Percentiles rank a stretch among this genome's conserved stretches.
Conservation (phyloP, 1,284 basidiomycete genomes). For the Apiotrichum siamense region DNA sequence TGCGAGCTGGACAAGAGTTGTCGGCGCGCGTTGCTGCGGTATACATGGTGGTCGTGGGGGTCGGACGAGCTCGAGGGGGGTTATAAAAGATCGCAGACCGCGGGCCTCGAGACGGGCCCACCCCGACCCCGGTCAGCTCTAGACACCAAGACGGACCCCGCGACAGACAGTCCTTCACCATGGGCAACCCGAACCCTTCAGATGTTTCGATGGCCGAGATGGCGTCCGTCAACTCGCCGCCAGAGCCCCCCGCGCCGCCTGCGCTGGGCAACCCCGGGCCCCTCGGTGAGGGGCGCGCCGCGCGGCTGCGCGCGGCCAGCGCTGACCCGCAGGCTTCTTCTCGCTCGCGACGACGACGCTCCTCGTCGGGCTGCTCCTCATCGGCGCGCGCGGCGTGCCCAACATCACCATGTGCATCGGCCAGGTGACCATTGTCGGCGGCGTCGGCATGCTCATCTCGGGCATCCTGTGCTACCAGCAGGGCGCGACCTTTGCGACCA, state of each 20-base stretch:
- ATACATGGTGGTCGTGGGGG: too few species aligned
- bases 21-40: too few species aligned
- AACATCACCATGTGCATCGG: conserved; percentile 8
- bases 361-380: conserved; percentile 9
- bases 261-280: conserved; percentile 5
- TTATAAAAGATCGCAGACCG: too few species aligned
- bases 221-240: background rate
- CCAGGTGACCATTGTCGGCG: conserved; percentile 10
- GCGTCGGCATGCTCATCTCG: conserved; percentile 16
- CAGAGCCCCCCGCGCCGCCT: background rate
- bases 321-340: conserved; percentile 8
- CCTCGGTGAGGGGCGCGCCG: conserved; percentile 1
- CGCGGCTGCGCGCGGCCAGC: too few species aligned
- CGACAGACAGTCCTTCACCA: too few species aligned
- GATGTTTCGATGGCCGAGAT: background rate
- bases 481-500: conserved; percentile 9
- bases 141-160: too few species aligned
- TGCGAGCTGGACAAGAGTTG: too few species aligned
- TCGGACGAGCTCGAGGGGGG: too few species aligned
- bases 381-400: conserved; percentile 4
- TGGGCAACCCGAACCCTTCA: background rate
- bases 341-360: conserved; percentile 13
- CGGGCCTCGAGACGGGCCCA: too few species aligned
- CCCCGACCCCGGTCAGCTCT: too few species aligned
- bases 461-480: conserved; percentile 14